Percentiles rank a stretch among this genome's conserved stretches.
Evolutionary conservation across 2,329 filamentous ascomycete species (phyloP).

Genomic region (Monosporascus ibericus): DNA sequence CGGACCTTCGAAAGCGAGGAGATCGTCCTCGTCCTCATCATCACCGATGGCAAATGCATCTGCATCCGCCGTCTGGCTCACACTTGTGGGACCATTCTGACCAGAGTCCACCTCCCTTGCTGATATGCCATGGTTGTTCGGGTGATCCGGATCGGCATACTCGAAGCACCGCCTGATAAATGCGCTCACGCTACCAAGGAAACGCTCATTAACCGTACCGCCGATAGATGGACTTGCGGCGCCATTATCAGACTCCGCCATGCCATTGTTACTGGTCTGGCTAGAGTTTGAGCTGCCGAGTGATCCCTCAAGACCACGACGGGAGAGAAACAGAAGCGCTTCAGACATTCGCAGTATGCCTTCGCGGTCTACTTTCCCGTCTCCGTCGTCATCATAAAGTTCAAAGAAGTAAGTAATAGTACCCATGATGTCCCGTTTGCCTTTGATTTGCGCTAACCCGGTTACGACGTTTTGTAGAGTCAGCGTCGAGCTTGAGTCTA

Average conservation of each 20-base stretch:
- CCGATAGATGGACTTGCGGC: constrained; percentile 37
- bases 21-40: constrained; percentile 41
- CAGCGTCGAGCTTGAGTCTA: constrained; percentile 67
- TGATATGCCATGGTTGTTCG: constrained; percentile 45
- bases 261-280: constrained; percentile 41
- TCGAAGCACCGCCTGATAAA: constrained; percentile 97
- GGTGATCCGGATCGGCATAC: constrained; percentile 89
- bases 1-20: constrained; percentile 53
- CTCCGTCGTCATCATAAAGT: constrained; percentile 86
- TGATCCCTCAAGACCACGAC: constrained; percentile 74
- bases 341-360: constrained; percentile 94
- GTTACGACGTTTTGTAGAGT: constrained; percentile 89
- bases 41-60: constrained; percentile 70
- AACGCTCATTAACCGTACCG: constrained; percentile 74
- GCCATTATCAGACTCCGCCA: constrained; percentile 27
- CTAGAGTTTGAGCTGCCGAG: constrained; percentile 59
- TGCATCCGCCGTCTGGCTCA: constrained; percentile 26
- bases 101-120: constrained; percentile 24
- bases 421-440: constrained; percentile 92
- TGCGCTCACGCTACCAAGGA: constrained; percentile 86
- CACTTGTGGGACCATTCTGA: constrained; percentile 16
- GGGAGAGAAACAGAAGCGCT: constrained; percentile 83
- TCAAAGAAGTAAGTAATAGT: constrained; percentile 98
- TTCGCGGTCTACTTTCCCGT: constrained; percentile 89
- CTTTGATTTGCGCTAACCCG: constrained; percentile 85